Evolutionary conservation across 1,284 basidiomycete species (phyloP).

Genomic region (Trichosporon ovoides): DNA sequence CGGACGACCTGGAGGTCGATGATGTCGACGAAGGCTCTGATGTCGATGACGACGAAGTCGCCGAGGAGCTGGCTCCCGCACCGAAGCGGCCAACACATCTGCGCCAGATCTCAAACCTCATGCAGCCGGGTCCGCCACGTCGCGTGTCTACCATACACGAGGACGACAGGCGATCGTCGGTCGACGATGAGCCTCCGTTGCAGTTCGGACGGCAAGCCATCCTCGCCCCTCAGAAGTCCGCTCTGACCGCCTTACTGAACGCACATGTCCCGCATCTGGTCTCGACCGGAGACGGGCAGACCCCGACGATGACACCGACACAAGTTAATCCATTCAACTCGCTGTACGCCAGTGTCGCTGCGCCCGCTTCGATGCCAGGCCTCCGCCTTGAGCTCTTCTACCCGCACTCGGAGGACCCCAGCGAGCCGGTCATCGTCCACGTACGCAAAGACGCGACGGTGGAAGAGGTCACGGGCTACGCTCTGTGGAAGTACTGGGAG

Average conservation of each 20-base stretch:
- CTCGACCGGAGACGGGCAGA: slow-evolving; percentile 20
- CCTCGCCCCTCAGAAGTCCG: slow-evolving; percentile 20
- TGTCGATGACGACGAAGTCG: slow-evolving; percentile 32
- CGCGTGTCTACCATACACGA: slow-evolving; percentile 19
- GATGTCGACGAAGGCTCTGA: slow-evolving; percentile 21
- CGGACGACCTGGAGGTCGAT: slow-evolving; percentile 38
- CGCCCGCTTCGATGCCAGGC: slow-evolving; percentile 42
- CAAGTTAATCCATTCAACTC: slow-evolving; percentile 46
- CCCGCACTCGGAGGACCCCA: slow-evolving; percentile 67
- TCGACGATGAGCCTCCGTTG: slow-evolving; percentile 20
- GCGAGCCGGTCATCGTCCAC: slow-evolving; percentile 52
- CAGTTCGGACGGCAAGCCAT: slow-evolving; percentile 19
- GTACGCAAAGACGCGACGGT: slow-evolving; percentile 84
- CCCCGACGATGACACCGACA: not conserved
- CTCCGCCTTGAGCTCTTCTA: slow-evolving; percentile 76
- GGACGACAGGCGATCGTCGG: slow-evolving; percentile 25
- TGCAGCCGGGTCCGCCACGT: not conserved
- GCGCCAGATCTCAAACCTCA: not conserved
- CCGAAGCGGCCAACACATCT: slow-evolving; percentile 4
- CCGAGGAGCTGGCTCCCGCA: slow-evolving; percentile 20
- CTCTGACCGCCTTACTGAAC: slow-evolving; percentile 37
- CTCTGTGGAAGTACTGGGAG: slow-evolving; percentile 86
- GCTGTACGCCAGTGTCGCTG: slow-evolving; percentile 49
- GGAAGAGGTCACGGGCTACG: slow-evolving; percentile 93
- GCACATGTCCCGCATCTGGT: slow-evolving; percentile 40